These are phyloP conservation scores for Chaetomiaceae sp. DNA, from an alignment of 2,329 filamentous ascomycete genomes.

Conservation along the genomic window DNA sequence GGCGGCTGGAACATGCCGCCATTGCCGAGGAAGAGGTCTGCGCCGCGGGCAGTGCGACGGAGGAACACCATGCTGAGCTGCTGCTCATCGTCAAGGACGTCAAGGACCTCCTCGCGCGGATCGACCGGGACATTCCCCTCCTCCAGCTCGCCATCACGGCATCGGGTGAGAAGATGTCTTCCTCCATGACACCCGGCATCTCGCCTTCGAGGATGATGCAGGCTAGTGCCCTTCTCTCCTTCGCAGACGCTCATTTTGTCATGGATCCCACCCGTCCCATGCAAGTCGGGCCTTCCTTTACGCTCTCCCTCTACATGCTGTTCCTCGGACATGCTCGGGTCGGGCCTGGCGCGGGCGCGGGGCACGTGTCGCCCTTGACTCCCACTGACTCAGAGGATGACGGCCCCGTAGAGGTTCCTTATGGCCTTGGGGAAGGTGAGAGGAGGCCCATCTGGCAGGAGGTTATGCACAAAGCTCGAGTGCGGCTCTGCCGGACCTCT, in stretches of 20 bases:
- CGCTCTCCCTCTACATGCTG: conserved; percentile 88
- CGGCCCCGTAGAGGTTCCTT: conserved; percentile 41
- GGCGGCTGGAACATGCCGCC: conserved; percentile 66
- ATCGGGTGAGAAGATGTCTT: conserved; percentile 81
- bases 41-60: conserved; percentile 45
- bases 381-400: conserved; percentile 8
- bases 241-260: conserved; percentile 79
- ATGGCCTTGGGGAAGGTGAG: conserved; percentile 48
- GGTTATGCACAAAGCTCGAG: conserved; percentile 84
- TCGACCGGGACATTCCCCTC: conserved; percentile 86
- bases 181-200: conserved; percentile 71
- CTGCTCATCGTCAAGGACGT: conserved; percentile 69
- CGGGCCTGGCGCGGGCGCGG: background rate
- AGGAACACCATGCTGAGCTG: conserved; percentile 60
- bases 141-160: conserved; percentile 93
- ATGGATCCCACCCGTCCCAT: conserved; percentile 58
- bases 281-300: conserved; percentile 84
- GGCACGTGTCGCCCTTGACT: background rate
- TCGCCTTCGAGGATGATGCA: conserved; percentile 89
- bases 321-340: conserved; percentile 66
- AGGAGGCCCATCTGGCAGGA: conserved; percentile 85
- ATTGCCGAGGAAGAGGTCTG: conserved; percentile 52
- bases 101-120: conserved; percentile 65
- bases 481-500: conserved; percentile 72
- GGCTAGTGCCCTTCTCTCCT: conserved; percentile 83